Evolutionary conservation across 148 eudicot species (phyloP).

Genomic region (Vaccinium macrocarpon): DNA sequence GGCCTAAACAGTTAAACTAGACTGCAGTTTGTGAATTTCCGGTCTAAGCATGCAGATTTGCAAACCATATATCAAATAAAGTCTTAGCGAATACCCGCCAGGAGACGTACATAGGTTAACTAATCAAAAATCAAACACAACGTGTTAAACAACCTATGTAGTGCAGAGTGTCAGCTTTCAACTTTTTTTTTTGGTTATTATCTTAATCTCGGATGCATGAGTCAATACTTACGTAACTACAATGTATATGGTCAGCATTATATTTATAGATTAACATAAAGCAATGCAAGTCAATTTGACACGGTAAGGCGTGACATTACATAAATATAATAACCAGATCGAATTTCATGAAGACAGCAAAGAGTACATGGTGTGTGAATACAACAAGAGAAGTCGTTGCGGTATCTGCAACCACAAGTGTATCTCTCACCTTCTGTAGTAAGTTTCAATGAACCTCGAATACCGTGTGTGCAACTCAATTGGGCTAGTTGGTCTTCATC

Average conservation of each 20-base stretch:
- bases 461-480: not conserved
- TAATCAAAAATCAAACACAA: not conserved
- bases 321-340: not conserved
- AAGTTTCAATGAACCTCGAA: not conserved
- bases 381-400: not conserved
- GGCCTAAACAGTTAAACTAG: not conserved
- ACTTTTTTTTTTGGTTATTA: not conserved
- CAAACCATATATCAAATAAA: not conserved
- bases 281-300: not conserved
- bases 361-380: not conserved
- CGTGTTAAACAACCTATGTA: not conserved
- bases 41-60: not conserved
- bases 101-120: not conserved
- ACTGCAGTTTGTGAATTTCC: not conserved
- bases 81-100: not conserved
- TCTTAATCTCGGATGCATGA: not conserved
- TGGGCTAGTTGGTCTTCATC: conserved; percentile 2
- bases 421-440: not conserved
- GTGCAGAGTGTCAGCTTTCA: not conserved
- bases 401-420: not conserved
- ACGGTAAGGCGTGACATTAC: not conserved
- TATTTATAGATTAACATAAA: not conserved
- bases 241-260: not conserved
- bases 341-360: too few species aligned
- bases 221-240: not conserved